Percentiles rank a stretch among this genome's conserved stretches.
Conservation (phyloP, 306 rosid species). For the Trifolium repens region DNA sequence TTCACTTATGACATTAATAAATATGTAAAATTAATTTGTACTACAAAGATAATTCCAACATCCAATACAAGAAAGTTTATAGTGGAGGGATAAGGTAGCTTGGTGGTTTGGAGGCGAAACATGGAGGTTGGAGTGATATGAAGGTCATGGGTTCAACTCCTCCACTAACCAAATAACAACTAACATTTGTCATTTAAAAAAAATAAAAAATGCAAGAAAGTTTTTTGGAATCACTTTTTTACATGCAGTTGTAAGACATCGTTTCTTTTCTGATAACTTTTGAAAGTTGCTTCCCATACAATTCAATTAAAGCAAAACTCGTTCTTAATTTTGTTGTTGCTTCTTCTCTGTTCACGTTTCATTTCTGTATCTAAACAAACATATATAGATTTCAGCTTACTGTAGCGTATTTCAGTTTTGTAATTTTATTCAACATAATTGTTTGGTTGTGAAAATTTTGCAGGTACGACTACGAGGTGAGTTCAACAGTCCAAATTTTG, state of each 20-base stretch:
- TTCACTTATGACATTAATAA: constrained; percentile 3
- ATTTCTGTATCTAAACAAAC: constrained; percentile 36
- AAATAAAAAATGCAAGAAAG: not conserved
- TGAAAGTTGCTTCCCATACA: constrained; percentile 23
- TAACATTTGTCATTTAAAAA: not conserved
- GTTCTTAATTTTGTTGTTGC: not conserved
- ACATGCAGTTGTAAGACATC: not conserved
- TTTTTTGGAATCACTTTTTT: not conserved
- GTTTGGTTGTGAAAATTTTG: constrained; percentile 44
- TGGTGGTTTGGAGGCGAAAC: not conserved
- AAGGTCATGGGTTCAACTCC: not conserved
- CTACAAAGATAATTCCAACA: constrained; percentile 1
- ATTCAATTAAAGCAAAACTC: constrained; percentile 15
- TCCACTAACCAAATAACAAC: not conserved
- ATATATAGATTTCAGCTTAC: constrained; percentile 30
- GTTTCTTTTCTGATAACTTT: not conserved
- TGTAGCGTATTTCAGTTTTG: constrained; percentile 43
- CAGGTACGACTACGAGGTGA: constrained; percentile 97
- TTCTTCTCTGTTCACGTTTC: constrained; percentile 27
- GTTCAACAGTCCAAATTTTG: constrained; percentile 34
- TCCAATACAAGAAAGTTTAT: not conserved
- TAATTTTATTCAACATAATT: constrained; percentile 48
- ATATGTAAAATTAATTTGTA: constrained; percentile 8
- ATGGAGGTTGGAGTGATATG: not conserved
- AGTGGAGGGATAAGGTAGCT: not conserved